Percentiles rank a stretch among this genome's conserved stretches.
Conservation (phyloP, 805 yeast genomes). For the Myxozyma lipomycoides region DNA sequence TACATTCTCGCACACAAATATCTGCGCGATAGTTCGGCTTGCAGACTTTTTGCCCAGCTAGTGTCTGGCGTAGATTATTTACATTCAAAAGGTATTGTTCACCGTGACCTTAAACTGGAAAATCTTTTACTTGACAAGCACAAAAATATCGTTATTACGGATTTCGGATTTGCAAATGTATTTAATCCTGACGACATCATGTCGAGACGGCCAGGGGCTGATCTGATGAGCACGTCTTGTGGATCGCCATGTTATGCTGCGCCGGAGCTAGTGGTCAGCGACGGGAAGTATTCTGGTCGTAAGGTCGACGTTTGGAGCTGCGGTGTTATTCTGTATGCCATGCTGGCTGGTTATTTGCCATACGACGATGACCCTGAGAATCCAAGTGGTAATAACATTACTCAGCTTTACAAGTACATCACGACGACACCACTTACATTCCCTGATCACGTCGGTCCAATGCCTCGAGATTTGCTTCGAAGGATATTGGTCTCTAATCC, state of each 20-base stretch:
- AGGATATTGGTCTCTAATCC: constrained; percentile 80
- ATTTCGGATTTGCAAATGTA: constrained; percentile 92
- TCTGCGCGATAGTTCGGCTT: constrained; percentile 81
- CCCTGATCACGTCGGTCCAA: constrained; percentile 87
- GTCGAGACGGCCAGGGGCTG: constrained; percentile 37
- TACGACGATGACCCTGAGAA: constrained; percentile 96
- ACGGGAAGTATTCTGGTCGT: constrained; percentile 81
- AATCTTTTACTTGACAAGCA: constrained; percentile 76
- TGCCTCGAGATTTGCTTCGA: constrained; percentile 85
- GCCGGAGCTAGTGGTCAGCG: constrained; percentile 88
- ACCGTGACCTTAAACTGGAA: constrained; percentile 72
- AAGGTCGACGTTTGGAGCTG: constrained; percentile 97
- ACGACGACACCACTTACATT: constrained; percentile 88
- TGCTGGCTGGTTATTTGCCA: constrained; percentile 95
- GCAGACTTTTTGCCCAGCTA: constrained; percentile 84
- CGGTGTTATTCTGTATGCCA: constrained; percentile 92
- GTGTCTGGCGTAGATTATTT: constrained; percentile 90
- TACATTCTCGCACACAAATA: constrained; percentile 82
- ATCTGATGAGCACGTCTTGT: constrained; percentile 89
- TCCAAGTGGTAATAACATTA: constrained; percentile 93
- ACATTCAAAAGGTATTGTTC: constrained; percentile 76
- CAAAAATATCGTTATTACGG: constrained; percentile 80
- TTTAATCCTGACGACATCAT: constrained; percentile 40
- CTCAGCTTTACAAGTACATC: constrained; percentile 83
- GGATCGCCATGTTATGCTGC: constrained; percentile 99